Evolutionary conservation across 306 rosid genomes (phyloP).

Genomic region (Lathyrus aphaca): DNA sequence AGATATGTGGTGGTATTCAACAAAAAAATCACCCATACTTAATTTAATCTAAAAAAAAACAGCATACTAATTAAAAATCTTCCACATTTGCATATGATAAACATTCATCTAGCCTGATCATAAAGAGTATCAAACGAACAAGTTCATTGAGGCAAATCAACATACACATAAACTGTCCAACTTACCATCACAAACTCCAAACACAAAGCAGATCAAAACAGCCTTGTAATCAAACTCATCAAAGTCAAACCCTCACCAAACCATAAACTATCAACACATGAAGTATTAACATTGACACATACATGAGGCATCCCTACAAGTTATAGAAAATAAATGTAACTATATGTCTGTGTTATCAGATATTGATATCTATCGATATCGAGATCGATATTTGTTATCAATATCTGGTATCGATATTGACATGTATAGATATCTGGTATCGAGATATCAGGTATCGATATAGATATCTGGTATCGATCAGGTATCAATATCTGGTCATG

Average conservation of each 20-base stretch:
- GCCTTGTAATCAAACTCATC: slow-evolving; percentile 47
- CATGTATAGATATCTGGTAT: no score
- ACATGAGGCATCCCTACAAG: background rate
- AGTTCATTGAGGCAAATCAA: slow-evolving; percentile 68
- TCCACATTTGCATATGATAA: slow-evolving; percentile 32
- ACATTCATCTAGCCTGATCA: slow-evolving; percentile 29
- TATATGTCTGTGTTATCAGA: background rate
- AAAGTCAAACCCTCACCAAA: slow-evolving; percentile 57
- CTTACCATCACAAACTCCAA: slow-evolving; percentile 35
- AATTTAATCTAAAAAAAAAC: slow-evolving; percentile 40
- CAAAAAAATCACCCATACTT: slow-evolving; percentile 25
- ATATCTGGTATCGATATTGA: no score
- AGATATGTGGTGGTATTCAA: slow-evolving; percentile 10
- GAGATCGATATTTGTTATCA: no score
- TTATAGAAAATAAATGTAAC: background rate
- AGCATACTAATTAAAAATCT: slow-evolving; percentile 28
- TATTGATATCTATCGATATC: no score
- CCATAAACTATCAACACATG: slow-evolving; percentile 27
- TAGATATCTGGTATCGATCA: background rate
- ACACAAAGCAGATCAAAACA: slow-evolving; percentile 49
- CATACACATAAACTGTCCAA: slow-evolving; percentile 62
- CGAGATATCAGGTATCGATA: no score
- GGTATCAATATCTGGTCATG: no score
- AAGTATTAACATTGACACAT: background rate
- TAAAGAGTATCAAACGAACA: slow-evolving; percentile 5